These are phyloP conservation scores for Epichloe baconii DNA, from an alignment of 2,329 filamentous ascomycete species.

Conservation along the genomic window DNA sequence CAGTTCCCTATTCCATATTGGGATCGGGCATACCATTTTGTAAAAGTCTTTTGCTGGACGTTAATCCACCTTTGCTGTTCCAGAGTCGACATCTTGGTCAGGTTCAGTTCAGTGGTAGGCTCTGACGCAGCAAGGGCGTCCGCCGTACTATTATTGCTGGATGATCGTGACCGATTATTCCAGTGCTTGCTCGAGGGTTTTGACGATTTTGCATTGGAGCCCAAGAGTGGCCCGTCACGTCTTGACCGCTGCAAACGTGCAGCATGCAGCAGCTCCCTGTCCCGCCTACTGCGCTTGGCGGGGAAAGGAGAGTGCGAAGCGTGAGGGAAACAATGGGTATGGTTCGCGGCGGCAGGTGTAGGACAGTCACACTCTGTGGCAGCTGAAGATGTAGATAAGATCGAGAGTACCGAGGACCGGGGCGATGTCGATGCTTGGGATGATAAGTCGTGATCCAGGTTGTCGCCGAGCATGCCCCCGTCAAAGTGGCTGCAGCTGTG, in stretches of 20 bases:
- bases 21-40: conserved; percentile 55
- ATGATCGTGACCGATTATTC: conserved; percentile 22
- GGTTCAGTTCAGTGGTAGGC: conserved; percentile 35
- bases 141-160: conserved; percentile 20
- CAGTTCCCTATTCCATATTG: neutral
- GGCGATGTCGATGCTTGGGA: conserved; percentile 12
- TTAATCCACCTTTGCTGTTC: conserved; percentile 57
- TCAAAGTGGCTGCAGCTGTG: conserved; percentile 13
- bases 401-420: neutral
- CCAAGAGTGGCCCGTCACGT: conserved; percentile 19
- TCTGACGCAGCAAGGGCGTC: conserved; percentile 32
- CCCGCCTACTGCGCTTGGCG: conserved; percentile 17
- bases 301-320: neutral
- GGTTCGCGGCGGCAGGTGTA: conserved; percentile 9
- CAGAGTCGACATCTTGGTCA: conserved; percentile 48
- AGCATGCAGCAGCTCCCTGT: conserved; percentile 38
- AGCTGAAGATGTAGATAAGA: neutral
- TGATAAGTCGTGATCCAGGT: conserved; percentile 12
- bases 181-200: conserved; percentile 8
- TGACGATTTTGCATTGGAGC: conserved; percentile 7
- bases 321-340: conserved; percentile 10
- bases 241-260: conserved; percentile 32
- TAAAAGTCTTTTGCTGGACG: conserved; percentile 98
- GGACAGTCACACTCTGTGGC: neutral
- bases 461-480: conserved; percentile 13